These are phyloP conservation scores for Trypanosomatidae sp. DNA, from an alignment of 208 protist genomes.

Conservation along the genomic window DNA sequence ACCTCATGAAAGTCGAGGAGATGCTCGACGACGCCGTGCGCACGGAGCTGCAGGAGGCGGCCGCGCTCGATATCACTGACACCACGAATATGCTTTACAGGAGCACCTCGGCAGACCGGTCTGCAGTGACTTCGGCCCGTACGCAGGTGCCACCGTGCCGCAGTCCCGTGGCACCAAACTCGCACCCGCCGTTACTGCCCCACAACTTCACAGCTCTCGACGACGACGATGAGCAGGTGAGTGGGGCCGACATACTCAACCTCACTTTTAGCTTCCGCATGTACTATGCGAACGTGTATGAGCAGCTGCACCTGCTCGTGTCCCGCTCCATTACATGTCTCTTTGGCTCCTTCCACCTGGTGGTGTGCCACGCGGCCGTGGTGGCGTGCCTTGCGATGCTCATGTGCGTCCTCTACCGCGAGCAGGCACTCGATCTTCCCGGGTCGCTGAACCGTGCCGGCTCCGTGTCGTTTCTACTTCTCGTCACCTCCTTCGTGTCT, in stretches of 20 bases:
- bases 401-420: conserved; percentile 83
- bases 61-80: conserved; percentile 9
- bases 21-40: conserved; percentile 72
- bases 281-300: conserved; percentile 88
- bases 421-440: conserved; percentile 78
- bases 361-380: conserved; percentile 82
- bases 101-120: neutral
- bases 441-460: conserved; percentile 89
- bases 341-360: conserved; percentile 76
- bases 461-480: conserved; percentile 79
- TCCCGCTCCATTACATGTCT: conserved; percentile 69
- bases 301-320: conserved; percentile 74
- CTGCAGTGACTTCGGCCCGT: neutral
- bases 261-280: conserved; percentile 44
- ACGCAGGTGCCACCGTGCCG: conserved; percentile 23
- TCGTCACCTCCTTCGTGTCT: conserved; percentile 87
- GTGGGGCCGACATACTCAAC: conserved; percentile 44
- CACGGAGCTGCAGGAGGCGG: conserved; percentile 52
- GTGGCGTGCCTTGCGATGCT: conserved; percentile 68
- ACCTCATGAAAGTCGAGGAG: conserved; percentile 88
- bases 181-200: conserved; percentile 13
- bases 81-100: neutral
- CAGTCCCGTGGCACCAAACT: conserved; percentile 12
- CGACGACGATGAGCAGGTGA: conserved; percentile 3
- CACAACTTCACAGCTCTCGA: neutral